Evolutionary conservation across 2,329 filamentous ascomycete species (phyloP).

Genomic region (Trichothecium sympodiale): DNA sequence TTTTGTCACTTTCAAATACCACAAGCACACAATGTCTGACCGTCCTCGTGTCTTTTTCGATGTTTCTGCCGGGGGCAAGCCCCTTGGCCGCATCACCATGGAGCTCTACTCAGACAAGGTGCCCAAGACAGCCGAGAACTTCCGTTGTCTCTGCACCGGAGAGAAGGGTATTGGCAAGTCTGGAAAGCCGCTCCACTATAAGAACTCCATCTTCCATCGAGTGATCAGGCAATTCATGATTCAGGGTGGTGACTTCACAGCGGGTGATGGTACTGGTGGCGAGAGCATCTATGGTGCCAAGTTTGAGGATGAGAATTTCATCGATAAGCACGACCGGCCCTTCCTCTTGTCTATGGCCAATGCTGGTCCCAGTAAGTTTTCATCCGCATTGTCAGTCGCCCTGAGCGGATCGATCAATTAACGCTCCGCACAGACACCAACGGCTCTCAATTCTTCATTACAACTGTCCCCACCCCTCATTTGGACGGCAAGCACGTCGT

Average conservation of each 20-base stretch:
- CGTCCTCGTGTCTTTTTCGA: slow-evolving; percentile 88
- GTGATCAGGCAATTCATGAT: slow-evolving; percentile 99
- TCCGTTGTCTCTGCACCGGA: slow-evolving; percentile 85
- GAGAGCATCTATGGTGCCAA: slow-evolving; percentile 97
- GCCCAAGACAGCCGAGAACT: slow-evolving; percentile 94
- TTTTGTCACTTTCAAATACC: background rate
- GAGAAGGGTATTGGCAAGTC: slow-evolving; percentile 78
- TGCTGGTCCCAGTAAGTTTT: slow-evolving; percentile 68
- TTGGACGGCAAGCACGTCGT: slow-evolving; percentile 96
- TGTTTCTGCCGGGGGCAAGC: slow-evolving; percentile 65
- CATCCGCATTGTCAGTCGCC: too few species aligned
- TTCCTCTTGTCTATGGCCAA: slow-evolving; percentile 98
- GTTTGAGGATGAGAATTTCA: slow-evolving; percentile 95
- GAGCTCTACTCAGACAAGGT: slow-evolving; percentile 71
- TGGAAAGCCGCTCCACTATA: slow-evolving; percentile 85
- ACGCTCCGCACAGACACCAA: slow-evolving; percentile 57
- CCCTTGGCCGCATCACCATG: slow-evolving; percentile 71
- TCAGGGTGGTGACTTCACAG: slow-evolving; percentile 85
- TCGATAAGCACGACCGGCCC: slow-evolving; percentile 80
- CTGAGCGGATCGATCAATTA: too few species aligned
- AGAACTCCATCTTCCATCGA: slow-evolving; percentile 85
- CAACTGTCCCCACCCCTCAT: slow-evolving; percentile 88
- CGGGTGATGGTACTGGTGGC: slow-evolving; percentile 86
- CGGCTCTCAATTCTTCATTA: slow-evolving; percentile 97
- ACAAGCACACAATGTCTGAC: slow-evolving; percentile 6